These are phyloP conservation scores for Leavenworthia alabamica DNA, from an alignment of 345 rosid genomes.

Conservation along the genomic window DNA sequence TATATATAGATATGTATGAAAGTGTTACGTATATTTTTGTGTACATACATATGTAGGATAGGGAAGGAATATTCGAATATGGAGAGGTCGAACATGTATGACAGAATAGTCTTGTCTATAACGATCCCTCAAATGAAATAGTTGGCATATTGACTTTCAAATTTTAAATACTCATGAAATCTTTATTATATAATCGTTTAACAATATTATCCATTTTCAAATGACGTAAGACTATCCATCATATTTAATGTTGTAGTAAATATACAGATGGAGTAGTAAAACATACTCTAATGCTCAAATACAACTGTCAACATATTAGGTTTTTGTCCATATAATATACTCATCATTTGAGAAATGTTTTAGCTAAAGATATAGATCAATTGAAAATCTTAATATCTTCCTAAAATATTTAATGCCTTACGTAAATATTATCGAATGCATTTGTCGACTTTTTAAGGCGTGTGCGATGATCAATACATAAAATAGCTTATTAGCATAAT, in stretches of 20 bases:
- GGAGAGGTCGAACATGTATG: slow-evolving; percentile 30
- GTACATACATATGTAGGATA: not conserved
- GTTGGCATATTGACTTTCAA: slow-evolving; percentile 24
- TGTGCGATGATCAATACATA: not conserved
- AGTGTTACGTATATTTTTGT: not conserved
- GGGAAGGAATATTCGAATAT: slow-evolving; percentile 11
- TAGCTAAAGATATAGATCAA: not conserved
- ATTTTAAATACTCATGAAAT: not conserved
- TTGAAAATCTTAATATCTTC: not conserved
- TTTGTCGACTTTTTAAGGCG: not conserved
- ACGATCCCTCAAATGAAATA: not conserved
- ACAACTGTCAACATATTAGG: slow-evolving; percentile 27
- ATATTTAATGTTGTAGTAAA: slow-evolving; percentile 5
- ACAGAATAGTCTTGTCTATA: slow-evolving; percentile 23
- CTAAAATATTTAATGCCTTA: too few species aligned
- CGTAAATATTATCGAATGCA: not conserved
- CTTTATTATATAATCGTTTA: slow-evolving; percentile 11
- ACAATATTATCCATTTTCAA: slow-evolving; percentile 19
- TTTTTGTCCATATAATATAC: slow-evolving; percentile 20
- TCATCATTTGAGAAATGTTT: not conserved
- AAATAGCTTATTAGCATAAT: not conserved
- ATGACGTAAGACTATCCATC: slow-evolving; percentile 18
- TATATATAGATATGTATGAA: not conserved
- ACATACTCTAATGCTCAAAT: slow-evolving; percentile 16
- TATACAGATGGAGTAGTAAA: slow-evolving; percentile 21